A percentile compares a stretch with the other conserved stretches of the same genome.
Evolutionary conservation across 352 stramenopile genomes (phyloP).

Genomic region (Globisporangium cederbergense): DNA sequence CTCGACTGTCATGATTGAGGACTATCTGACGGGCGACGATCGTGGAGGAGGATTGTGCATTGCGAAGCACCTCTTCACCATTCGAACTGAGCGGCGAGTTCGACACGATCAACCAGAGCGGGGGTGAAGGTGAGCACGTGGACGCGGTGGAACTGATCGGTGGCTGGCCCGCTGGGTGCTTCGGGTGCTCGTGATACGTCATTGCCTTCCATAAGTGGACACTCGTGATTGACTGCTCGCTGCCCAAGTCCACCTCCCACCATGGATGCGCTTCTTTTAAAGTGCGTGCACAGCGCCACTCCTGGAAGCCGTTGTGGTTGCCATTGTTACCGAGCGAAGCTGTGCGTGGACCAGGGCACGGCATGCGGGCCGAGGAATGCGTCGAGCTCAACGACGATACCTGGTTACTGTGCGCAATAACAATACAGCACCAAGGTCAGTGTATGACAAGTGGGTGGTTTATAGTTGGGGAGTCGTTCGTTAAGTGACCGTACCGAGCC

Average conservation of each 20-base stretch:
- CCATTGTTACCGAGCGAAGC: constrained; percentile 62
- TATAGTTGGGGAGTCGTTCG: no score
- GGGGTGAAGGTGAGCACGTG: constrained; percentile 28
- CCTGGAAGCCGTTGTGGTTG: constrained; percentile 60
- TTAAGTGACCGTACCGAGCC: constrained; percentile 40
- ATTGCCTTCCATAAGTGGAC: constrained; percentile 68
- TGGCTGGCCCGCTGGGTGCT: constrained; percentile 35
- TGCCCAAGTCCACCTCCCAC: constrained; percentile 71
- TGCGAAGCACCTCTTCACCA: not conserved
- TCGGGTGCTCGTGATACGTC: constrained; percentile 67
- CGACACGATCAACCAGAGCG: constrained; percentile 60
- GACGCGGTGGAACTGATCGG: constrained; percentile 33
- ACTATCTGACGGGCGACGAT: constrained; percentile 9
- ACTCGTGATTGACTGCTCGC: constrained; percentile 27
- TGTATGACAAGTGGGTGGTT: no score
- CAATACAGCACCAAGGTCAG: not conserved
- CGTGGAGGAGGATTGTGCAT: not conserved
- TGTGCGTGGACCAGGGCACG: constrained; percentile 35
- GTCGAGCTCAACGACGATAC: constrained; percentile 56
- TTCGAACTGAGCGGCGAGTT: constrained; percentile 28
- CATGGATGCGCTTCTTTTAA: constrained; percentile 52
- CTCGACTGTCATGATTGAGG: constrained; percentile 18
- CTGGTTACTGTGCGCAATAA: constrained; percentile 23
- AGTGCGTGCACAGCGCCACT: constrained; percentile 67
- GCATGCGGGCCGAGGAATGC: constrained; percentile 30